A percentile compares a stretch with the other conserved stretches of the same genome.
These are phyloP conservation scores for Phaeosphaeriaceae sp. DNA, from an alignment of 2,329 filamentous ascomycete genomes.

Conservation along the genomic window DNA sequence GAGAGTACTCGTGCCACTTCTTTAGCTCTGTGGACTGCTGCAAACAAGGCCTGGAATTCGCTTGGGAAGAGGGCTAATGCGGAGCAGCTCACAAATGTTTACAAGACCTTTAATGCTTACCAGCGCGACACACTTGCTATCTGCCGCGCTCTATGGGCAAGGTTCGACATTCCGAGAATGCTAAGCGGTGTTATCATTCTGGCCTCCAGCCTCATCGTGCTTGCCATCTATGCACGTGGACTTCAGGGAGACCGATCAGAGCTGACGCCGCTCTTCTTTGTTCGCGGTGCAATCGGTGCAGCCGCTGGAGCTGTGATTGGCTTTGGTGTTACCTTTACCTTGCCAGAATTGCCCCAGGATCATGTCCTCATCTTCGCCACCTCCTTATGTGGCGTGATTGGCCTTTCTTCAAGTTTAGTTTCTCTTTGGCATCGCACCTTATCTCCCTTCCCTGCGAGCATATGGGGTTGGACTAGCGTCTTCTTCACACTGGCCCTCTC, in stretches of 20 bases:
- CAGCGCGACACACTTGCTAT: conserved; percentile 78
- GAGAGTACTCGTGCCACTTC: conserved; percentile 64
- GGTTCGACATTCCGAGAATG: conserved; percentile 90
- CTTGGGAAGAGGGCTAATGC: conserved; percentile 46
- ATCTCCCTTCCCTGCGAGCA: conserved; percentile 69
- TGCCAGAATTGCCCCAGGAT: conserved; percentile 48
- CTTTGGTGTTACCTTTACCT: conserved; percentile 53
- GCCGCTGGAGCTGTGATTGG: conserved; percentile 50
- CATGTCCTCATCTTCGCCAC: conserved; percentile 51
- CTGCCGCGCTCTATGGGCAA: conserved; percentile 87
- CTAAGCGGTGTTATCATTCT: conserved; percentile 76
- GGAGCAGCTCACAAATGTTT: conserved; percentile 52
- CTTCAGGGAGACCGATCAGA: conserved; percentile 60
- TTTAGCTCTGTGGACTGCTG: conserved; percentile 64
- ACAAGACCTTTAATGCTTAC: conserved; percentile 71
- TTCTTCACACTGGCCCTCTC: conserved; percentile 86
- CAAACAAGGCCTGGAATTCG: conserved; percentile 61
- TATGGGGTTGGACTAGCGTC: conserved; percentile 89
- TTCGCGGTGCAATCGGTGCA: conserved; percentile 58
- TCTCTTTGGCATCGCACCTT: conserved; percentile 51
- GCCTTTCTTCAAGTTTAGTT: conserved; percentile 51
- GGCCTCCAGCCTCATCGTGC: conserved; percentile 67
- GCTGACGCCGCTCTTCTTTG: conserved; percentile 60
- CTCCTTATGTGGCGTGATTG: conserved; percentile 48
- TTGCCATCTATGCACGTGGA: conserved; percentile 75